Conservation (phyloP, 257 asterid genomes). For the Perilla frutescens region DNA sequence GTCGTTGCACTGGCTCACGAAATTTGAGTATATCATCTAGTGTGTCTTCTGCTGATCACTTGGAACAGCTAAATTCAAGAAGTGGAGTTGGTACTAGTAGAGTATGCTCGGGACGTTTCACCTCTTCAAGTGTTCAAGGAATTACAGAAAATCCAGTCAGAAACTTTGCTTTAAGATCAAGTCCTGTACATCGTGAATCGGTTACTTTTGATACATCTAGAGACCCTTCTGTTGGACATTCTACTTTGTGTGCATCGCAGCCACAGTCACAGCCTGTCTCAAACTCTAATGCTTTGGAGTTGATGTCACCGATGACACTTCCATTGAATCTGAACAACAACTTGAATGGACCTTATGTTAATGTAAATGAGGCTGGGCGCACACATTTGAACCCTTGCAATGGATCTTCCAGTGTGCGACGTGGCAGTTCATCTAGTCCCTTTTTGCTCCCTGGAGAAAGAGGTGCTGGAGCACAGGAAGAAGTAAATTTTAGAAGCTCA, state of each 20-base stretch:
- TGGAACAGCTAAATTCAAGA: slow-evolving; percentile 52
- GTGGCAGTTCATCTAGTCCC: slow-evolving; percentile 53
- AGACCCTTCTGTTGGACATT: slow-evolving; percentile 45
- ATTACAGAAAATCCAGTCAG: slow-evolving; percentile 52
- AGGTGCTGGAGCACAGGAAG: slow-evolving; percentile 49
- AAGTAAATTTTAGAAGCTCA: slow-evolving; percentile 45
- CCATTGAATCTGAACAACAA: slow-evolving; percentile 43
- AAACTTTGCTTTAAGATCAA: slow-evolving; percentile 41
- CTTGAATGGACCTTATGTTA: slow-evolving; percentile 46
- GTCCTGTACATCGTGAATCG: slow-evolving; percentile 51
- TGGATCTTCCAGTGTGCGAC: slow-evolving; percentile 49
- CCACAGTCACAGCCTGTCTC: slow-evolving; percentile 38
- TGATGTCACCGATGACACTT: slow-evolving; percentile 46
- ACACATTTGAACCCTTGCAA: slow-evolving; percentile 52
- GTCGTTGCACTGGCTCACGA: slow-evolving; percentile 45
- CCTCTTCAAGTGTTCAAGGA: slow-evolving; percentile 48
- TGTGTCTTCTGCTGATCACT: slow-evolving; percentile 42
- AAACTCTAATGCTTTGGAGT: slow-evolving; percentile 43
- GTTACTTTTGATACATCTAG: slow-evolving; percentile 43
- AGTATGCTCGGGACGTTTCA: slow-evolving; percentile 43
- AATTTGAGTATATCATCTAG: slow-evolving; percentile 50
- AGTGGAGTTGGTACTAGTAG: slow-evolving; percentile 44
- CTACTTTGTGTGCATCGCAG: slow-evolving; percentile 39
- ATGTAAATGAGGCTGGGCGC: slow-evolving; percentile 49
- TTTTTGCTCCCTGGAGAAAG: slow-evolving; percentile 52